A percentile compares a stretch with the other conserved stretches of the same genome.
Evolutionary conservation across 495 filamentous ascomycete genomes (phyloP).

Genomic region (Penicillium macrosclerotiorum): DNA sequence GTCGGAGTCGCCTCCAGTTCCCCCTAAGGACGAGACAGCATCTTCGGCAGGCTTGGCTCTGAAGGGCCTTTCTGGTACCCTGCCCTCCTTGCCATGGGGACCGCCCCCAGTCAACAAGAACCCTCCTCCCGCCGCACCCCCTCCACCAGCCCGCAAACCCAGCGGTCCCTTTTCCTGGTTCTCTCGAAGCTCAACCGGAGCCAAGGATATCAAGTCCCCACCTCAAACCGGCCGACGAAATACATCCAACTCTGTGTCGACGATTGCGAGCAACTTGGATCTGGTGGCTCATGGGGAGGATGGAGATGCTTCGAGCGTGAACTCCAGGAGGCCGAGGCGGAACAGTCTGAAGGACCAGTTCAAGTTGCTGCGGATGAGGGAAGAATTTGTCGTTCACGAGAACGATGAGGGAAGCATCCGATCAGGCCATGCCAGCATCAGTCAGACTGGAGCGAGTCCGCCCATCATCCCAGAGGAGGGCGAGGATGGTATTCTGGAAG

Average conservation of each 20-base stretch:
- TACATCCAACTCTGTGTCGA: constrained; percentile 72
- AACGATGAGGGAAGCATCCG: constrained; percentile 33
- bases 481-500: constrained; percentile 33
- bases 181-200: constrained; percentile 64
- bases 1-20: constrained; percentile 48
- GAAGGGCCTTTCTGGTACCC: constrained; percentile 48
- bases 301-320: constrained; percentile 41
- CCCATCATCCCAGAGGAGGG: constrained; percentile 54
- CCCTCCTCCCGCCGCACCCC: constrained; percentile 39
- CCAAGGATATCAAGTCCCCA: constrained; percentile 58
- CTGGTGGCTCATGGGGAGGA: constrained; percentile 66
- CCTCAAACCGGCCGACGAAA: constrained; percentile 56
- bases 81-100: constrained; percentile 55
- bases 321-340: constrained; percentile 48
- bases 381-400: constrained; percentile 63
- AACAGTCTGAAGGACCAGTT: constrained; percentile 83
- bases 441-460: constrained; percentile 54
- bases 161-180: constrained; percentile 84
- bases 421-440: constrained; percentile 45
- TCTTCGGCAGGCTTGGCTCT: constrained; percentile 38
- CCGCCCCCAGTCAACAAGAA: constrained; percentile 40
- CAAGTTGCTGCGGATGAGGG: constrained; percentile 75
- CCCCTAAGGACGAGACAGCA: constrained; percentile 46
- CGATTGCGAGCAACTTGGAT: constrained; percentile 70
- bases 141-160: constrained; percentile 59